Conservation (phyloP, 306 rosid species). For the Trifolium dubium region DNA sequence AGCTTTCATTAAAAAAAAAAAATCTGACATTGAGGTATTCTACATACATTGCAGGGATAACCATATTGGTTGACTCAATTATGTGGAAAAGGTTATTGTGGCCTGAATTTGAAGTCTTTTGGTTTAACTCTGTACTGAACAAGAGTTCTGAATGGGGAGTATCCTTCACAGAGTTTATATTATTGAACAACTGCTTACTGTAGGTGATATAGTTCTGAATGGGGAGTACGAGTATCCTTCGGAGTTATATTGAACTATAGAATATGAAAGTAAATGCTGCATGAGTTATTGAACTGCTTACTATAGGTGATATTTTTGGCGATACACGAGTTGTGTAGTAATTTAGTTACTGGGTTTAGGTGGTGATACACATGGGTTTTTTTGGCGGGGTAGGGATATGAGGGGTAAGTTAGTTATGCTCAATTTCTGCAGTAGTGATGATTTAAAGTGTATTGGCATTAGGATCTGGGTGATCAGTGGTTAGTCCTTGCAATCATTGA, state of each 20-base stretch:
- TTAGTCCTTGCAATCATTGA: conserved; percentile 9
- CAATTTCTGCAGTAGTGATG: conserved; percentile 14
- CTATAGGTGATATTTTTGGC: background rate
- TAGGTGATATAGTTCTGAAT: conserved; percentile 65
- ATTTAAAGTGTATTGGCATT: conserved; percentile 18
- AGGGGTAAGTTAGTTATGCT: background rate
- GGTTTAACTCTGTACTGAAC: conserved; percentile 95
- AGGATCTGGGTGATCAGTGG: conserved; percentile 11
- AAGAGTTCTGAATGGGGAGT: conserved; percentile 98
- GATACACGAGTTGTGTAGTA: background rate
- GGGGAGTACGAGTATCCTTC: conserved; percentile 99
- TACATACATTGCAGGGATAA: conserved; percentile 62
- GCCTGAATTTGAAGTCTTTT: conserved; percentile 98
- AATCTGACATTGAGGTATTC: conserved; percentile 43
- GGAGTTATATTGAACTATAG: conserved; percentile 17
- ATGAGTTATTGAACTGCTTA: background rate
- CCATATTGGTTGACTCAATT: conserved; percentile 79
- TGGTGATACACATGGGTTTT: background rate
- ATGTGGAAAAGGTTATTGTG: conserved; percentile 86
- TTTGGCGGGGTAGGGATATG: background rate
- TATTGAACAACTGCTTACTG: too few species aligned
- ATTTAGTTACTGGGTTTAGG: background rate
- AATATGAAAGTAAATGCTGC: conserved; percentile 18
- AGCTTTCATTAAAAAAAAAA: conserved; percentile 19
- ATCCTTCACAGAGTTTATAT: conserved; percentile 54